These are phyloP conservation scores for Pisolithus thermaeus DNA, from an alignment of 1,284 basidiomycete species.

Conservation along the genomic window DNA sequence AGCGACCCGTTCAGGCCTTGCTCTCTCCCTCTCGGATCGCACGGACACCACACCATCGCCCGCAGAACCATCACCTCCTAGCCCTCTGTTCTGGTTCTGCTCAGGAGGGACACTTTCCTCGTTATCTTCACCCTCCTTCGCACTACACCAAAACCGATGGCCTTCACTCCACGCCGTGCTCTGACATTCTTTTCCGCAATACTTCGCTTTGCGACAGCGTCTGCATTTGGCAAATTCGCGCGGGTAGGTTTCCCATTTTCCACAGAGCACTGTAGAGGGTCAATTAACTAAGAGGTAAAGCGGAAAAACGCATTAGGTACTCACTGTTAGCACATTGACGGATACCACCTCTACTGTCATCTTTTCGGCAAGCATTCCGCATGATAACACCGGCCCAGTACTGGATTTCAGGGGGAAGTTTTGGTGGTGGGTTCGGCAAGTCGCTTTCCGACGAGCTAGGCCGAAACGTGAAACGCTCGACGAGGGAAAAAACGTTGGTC, in stretches of 20 bases:
- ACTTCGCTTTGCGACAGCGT: constrained; percentile 95
- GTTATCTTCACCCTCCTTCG: constrained; percentile 67
- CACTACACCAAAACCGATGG: constrained; percentile 86
- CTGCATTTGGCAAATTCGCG: constrained; percentile 97
- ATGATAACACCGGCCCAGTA: constrained; percentile 99
- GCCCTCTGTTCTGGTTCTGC: constrained; percentile 2
- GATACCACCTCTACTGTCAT: constrained; percentile 88
- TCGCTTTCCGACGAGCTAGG: constrained; percentile 77
- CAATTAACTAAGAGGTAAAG: constrained; percentile 4
- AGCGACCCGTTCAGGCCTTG: constrained; percentile 24
- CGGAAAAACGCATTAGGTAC: constrained; percentile 19
- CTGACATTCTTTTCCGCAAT: constrained; percentile 98
- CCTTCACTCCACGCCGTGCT: constrained; percentile 96
- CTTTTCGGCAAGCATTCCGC: constrained; percentile 98
- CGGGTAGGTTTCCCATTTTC: constrained; percentile 90
- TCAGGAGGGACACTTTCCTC: constrained; percentile 27
- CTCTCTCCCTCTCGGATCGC: constrained; percentile 27
- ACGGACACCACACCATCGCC: constrained; percentile 9
- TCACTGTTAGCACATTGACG: constrained; percentile 95
- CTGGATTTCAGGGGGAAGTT: constrained; percentile 87
- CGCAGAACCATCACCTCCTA: constrained; percentile 7
- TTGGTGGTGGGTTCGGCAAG: constrained; percentile 63
- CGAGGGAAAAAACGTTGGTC: constrained; percentile 92
- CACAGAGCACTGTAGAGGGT: constrained; percentile 72
- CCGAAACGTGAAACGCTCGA: constrained; percentile 94